These are phyloP conservation scores for Solanum megistacrolobum DNA, from an alignment of 257 asterid species.

Conservation along the genomic window DNA sequence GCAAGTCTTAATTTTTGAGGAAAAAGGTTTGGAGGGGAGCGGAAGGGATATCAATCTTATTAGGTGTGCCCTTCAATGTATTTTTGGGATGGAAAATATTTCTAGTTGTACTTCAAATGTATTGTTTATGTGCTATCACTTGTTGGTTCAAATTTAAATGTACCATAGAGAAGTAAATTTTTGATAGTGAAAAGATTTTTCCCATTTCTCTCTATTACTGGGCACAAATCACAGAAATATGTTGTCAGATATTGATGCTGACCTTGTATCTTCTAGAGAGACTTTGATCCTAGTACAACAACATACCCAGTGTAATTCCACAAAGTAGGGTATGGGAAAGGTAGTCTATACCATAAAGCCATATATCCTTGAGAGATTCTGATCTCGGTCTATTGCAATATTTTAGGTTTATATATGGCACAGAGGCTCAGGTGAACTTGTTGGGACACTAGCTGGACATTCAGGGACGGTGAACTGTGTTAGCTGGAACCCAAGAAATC, in stretches of 20 bases:
- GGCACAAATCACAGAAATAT: not conserved
- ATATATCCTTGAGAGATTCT: not conserved
- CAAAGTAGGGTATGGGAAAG: not conserved
- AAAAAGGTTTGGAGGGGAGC: not conserved
- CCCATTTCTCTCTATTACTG: not conserved
- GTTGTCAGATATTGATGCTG: not conserved
- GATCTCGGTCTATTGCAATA: not conserved
- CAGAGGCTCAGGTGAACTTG: conserved; percentile 55
- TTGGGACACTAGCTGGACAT: conserved; percentile 54
- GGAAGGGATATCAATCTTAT: not conserved
- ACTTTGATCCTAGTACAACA: not conserved
- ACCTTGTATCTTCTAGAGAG: not conserved
- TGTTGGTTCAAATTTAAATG: not conserved
- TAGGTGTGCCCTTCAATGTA: not conserved
- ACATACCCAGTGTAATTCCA: not conserved
- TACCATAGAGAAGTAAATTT: not conserved
- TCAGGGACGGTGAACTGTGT: conserved; percentile 79
- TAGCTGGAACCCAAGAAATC: conserved; percentile 82
- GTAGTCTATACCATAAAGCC: not conserved
- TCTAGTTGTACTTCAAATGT: not conserved
- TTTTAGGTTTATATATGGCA: conserved; percentile 82
- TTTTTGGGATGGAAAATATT: not conserved
- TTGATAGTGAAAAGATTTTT: not conserved
- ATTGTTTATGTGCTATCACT: not conserved
- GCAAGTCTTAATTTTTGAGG: not conserved